Conservation (phyloP, 139 green algal species). For the Closterium sp. region DNA sequence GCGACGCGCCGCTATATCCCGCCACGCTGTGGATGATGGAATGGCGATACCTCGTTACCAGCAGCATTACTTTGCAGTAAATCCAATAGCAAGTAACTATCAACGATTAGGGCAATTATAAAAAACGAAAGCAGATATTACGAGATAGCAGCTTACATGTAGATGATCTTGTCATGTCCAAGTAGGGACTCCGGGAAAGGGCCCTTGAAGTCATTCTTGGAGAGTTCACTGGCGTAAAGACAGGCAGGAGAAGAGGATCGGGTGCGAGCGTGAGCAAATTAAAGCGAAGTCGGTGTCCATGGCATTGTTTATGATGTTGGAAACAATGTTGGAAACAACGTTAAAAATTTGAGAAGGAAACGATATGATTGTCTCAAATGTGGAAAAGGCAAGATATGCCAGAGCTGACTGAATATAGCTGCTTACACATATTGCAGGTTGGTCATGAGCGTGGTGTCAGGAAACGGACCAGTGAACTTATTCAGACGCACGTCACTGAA, state of each 20-base stretch:
- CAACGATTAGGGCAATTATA: too few relatives aligned
- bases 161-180: background rate
- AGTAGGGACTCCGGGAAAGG: background rate
- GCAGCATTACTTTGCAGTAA: background rate
- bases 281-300: background rate
- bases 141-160: background rate
- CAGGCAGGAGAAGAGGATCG: background rate
- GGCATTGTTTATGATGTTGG: too few relatives aligned
- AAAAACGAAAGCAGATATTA: too few relatives aligned
- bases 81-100: too few relatives aligned
- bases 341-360: background rate
- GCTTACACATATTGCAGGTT: background rate
- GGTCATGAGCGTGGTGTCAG: background rate
- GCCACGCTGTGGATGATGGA: background rate
- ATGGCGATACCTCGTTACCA: background rate
- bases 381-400: too few relatives aligned
- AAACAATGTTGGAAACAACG: too few relatives aligned
- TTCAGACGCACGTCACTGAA: background rate
- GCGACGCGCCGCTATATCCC: background rate
- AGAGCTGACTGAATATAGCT: too few relatives aligned
- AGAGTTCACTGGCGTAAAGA: background rate
- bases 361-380: too few relatives aligned
- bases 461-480: background rate
- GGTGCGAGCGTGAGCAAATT: too few relatives aligned
- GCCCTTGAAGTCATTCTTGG: background rate